A percentile compares a stretch with the other conserved stretches of the same genome.
These are phyloP conservation scores for Wickerhamiella dianesei DNA, from an alignment of 805 yeast species.

Conservation along the genomic window DNA sequence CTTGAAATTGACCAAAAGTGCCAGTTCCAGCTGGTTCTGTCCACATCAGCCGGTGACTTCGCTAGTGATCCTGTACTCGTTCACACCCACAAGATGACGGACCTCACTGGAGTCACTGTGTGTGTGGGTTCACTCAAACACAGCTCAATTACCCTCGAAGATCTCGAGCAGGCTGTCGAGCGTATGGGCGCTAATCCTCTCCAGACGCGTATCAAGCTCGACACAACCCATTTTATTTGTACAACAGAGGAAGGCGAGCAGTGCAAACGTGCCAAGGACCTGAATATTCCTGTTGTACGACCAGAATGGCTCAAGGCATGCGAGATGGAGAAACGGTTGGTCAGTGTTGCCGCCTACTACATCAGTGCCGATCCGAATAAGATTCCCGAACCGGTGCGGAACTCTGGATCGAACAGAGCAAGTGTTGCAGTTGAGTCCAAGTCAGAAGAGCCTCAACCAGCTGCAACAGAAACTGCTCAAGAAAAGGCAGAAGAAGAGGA, in stretches of 20 bases:
- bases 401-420: background rate
- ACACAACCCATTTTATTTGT: conserved; percentile 87
- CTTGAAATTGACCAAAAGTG: conserved; percentile 75
- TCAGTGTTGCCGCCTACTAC: conserved; percentile 74
- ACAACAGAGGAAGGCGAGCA: conserved; percentile 61
- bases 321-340: conserved; percentile 73
- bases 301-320: conserved; percentile 98
- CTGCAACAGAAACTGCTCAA: conserved; percentile 13
- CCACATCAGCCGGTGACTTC: conserved; percentile 81
- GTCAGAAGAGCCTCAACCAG: no score
- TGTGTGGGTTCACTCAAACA: conserved; percentile 69
- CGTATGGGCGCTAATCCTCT: conserved; percentile 76
- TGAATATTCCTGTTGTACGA: conserved; percentile 83
- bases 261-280: conserved; percentile 63
- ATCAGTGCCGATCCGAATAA: conserved; percentile 25
- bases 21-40: conserved; percentile 63
- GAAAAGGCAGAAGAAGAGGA: conserved; percentile 14
- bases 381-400: conserved; percentile 3
- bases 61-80: conserved; percentile 54
- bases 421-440: no score
- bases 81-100: conserved; percentile 91
- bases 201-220: conserved; percentile 61
- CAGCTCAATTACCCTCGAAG: conserved; percentile 37
- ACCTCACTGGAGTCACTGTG: conserved; percentile 79
- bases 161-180: conserved; percentile 46